Base-by-base conservation (phyloP, 2,329 filamentous ascomycete species). In the Aureobasidium sp. region DNA sequence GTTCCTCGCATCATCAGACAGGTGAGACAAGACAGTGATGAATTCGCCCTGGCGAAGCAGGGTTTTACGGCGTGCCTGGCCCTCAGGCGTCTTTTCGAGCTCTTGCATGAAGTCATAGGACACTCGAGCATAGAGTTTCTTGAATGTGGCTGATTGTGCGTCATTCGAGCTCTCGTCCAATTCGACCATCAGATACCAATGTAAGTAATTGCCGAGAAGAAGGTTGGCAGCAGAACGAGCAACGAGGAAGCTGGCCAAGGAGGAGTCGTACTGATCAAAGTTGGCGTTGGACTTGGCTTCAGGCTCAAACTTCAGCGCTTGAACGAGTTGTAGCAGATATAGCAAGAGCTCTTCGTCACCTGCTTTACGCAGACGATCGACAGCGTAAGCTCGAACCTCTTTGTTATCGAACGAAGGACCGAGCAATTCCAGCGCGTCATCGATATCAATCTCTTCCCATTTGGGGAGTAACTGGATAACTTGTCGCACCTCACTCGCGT, bases 171-270 rank as follows among this genome's bases (percentile, higher is more conserved):
- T 70, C 66, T 96, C 91, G 61, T 94, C 89, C 61, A 90, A 94
- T 70, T 98, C 94, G 1, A 98, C 93, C 84, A 96, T 96, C 2
- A 98, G 77, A 68, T 97, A 98, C 93, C 93, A 98, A 68, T 96
- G 88, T 51, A 98, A 81, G 70, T 94, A 95, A 66, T 95, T 98
- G 25, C 91, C 93, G 1, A 98, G 78, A 56, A 86, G 85, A 63
- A 96, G 88, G 64, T 95, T 97, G 57, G 85, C 83, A 12, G 88
- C 86, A 3, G 93, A 94, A 30, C 93, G 81, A 1, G 86, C 82
- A 53, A 98, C 93, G 3, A 98, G 76, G 64, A 98, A 98, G 21
- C 81, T 82, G 2, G 90, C 91, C 5, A 98, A 74, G 0, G 90
- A 95, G 0, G 90, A 95, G 62, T 93, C 86, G 19, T 55, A 53